Percentiles rank a stretch among this genome's conserved stretches.
These are phyloP conservation scores for Candida takata DNA, from an alignment of 805 yeast species.

Conservation along the genomic window DNA sequence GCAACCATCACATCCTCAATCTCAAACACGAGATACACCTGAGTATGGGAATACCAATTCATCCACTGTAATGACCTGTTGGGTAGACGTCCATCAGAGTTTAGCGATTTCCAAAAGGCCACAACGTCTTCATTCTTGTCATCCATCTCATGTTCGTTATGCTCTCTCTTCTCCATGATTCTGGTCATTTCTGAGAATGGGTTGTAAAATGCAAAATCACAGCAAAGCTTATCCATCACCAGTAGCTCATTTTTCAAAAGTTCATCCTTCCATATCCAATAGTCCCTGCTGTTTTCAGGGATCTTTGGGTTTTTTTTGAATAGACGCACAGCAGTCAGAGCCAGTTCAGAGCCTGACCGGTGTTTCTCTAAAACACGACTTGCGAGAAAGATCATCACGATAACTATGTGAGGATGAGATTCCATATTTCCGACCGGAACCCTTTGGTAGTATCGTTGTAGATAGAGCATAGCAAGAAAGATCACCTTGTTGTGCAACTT, in stretches of 20 bases:
- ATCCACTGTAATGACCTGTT: not conserved
- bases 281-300: conserved; percentile 5
- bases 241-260: conserved; percentile 11
- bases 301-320: conserved; percentile 1
- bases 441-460: conserved; percentile 18
- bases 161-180: not conserved
- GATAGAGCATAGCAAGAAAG: conserved; percentile 10
- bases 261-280: conserved; percentile 14
- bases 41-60: conserved; percentile 7
- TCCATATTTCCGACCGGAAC: not conserved
- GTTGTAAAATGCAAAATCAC: conserved; percentile 16
- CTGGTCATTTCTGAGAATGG: conserved; percentile 10
- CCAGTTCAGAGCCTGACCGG: conserved; percentile 6
- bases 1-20: conserved; percentile 8
- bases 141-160: conserved; percentile 5
- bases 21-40: conserved; percentile 11
- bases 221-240: conserved; percentile 21
- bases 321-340: conserved; percentile 2
- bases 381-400: conserved; percentile 14
- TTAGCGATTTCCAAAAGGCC: conserved; percentile 4
- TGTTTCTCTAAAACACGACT: conserved; percentile 16
- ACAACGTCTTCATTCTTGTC: not conserved
- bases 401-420: not conserved
- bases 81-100: not conserved
- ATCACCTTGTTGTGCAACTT: not conserved